Conservation (phyloP, 2,329 filamentous ascomycete species). For the Cercospora zeae-maydis region DNA sequence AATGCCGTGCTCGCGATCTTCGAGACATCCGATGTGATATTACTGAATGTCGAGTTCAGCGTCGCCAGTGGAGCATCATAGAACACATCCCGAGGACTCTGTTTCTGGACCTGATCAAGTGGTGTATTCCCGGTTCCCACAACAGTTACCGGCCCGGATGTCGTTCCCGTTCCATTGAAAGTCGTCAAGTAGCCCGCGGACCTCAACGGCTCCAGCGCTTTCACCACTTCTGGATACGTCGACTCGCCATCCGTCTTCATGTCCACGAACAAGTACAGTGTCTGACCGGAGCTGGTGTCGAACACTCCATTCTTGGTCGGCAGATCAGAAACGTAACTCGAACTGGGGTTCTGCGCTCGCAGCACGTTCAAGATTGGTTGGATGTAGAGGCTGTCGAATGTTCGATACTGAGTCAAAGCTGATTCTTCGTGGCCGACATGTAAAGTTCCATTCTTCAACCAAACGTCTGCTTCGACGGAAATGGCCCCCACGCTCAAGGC, state of each 20-base stretch:
- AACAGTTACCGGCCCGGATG: constrained; percentile 54
- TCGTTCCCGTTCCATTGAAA: constrained; percentile 48
- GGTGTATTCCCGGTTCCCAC: constrained; percentile 59
- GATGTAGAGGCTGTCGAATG: constrained; percentile 57
- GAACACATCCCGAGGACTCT: constrained; percentile 50
- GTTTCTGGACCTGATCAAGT: constrained; percentile 46
- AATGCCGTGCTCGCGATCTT: constrained; percentile 56
- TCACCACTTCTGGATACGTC: constrained; percentile 56
- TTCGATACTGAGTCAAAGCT: constrained; percentile 52
- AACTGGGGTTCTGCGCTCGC: constrained; percentile 54
- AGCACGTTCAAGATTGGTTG: constrained; percentile 57
- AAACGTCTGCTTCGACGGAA: constrained; percentile 58
- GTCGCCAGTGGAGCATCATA: constrained; percentile 55
- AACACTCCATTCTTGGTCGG: constrained; percentile 58
- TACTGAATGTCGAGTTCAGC: constrained; percentile 41
- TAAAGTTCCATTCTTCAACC: constrained; percentile 55
- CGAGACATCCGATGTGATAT: constrained; percentile 49
- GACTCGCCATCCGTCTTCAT: constrained; percentile 56
- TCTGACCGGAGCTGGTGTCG: constrained; percentile 54
- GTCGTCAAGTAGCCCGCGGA: constrained; percentile 52
- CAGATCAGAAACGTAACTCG: constrained; percentile 45
- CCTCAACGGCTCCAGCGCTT: constrained; percentile 57
- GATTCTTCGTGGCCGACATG: constrained; percentile 56
- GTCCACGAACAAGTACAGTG: constrained; percentile 63
- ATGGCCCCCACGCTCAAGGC: constrained; percentile 57